Conservation (phyloP, 2,329 filamentous ascomycete genomes). For the Venturia oleaginea region DNA sequence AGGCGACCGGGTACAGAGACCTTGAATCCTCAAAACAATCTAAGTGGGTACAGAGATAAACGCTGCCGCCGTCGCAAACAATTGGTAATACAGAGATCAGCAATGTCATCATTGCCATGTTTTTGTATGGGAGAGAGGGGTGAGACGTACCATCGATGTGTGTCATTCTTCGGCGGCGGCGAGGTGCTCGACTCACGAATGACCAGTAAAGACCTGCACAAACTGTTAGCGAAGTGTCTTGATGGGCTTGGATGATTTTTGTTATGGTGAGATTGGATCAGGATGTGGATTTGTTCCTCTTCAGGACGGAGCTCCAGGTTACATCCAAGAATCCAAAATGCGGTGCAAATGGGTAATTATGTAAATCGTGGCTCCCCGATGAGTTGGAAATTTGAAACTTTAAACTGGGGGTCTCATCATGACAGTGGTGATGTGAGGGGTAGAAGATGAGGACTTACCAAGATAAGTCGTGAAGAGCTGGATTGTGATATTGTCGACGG, state of each 20-base stretch:
- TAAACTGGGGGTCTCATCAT: neutral
- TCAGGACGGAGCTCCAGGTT: neutral
- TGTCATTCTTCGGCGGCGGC: neutral
- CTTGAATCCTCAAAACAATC: neutral
- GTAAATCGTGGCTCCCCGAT: neutral
- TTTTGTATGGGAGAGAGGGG: neutral
- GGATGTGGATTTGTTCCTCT: neutral
- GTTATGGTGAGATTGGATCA: neutral
- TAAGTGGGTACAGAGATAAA: neutral
- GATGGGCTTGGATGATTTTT: neutral
- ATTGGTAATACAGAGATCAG: neutral
- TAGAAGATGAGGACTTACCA: neutral
- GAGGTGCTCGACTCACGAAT: neutral
- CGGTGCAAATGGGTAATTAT: neutral
- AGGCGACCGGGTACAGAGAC: neutral
- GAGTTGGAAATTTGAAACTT: neutral
- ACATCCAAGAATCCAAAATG: neutral
- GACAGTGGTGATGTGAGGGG: neutral
- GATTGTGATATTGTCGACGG: neutral
- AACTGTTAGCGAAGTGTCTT: neutral
- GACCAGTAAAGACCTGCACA: neutral
- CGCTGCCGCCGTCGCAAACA: neutral
- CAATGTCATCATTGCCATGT: neutral
- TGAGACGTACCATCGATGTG: neutral
- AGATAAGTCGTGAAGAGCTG: neutral